A percentile compares a stretch with the other conserved stretches of the same genome.
phyloP scores from a whole-genome alignment of 768 basidiomycete species.

The Mycena galericulata region DNA sequence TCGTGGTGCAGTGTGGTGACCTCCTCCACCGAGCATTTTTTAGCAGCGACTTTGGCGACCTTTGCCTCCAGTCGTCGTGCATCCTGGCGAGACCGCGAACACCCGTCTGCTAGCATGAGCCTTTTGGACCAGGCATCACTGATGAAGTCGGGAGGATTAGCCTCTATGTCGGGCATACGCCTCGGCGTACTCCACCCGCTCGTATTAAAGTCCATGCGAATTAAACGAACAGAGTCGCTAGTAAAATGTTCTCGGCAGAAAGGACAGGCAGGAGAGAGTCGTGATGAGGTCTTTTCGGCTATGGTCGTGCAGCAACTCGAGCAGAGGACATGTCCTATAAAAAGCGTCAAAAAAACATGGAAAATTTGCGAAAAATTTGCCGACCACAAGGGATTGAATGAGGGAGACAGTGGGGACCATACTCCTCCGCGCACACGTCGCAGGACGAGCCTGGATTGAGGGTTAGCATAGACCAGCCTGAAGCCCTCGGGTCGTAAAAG shows the following conservation, averaged over 20 bases:
- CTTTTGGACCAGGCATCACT: constrained; percentile 54
- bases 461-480: constrained; percentile 75
- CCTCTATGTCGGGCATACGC: constrained; percentile 63
- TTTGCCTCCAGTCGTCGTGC: constrained; percentile 81
- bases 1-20: constrained; percentile 83
- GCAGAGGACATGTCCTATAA: constrained; percentile 83
- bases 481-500: constrained; percentile 49
- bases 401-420: constrained; percentile 76
- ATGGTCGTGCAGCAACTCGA: constrained; percentile 82
- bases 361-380: constrained; percentile 42
- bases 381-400: constrained; percentile 87
- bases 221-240: constrained; percentile 74
- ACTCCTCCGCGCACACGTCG: constrained; percentile 93
- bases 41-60: constrained; percentile 81
- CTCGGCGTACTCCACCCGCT: constrained; percentile 79
- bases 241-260: constrained; percentile 86
- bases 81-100: constrained; percentile 60
- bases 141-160: constrained; percentile 53
- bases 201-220: constrained; percentile 81
- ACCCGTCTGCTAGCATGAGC: constrained; percentile 58
- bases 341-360: constrained; percentile 41
- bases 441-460: constrained; percentile 85
- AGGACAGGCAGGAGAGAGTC: constrained; percentile 81
- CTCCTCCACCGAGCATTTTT: constrained; percentile 91
- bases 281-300: constrained; percentile 81